A percentile compares a stretch with the other conserved stretches of the same genome.
These are phyloP conservation scores for Calamus simplicifolius DNA, from an alignment of 176 grass and related monocot species.

Conservation along the genomic window DNA sequence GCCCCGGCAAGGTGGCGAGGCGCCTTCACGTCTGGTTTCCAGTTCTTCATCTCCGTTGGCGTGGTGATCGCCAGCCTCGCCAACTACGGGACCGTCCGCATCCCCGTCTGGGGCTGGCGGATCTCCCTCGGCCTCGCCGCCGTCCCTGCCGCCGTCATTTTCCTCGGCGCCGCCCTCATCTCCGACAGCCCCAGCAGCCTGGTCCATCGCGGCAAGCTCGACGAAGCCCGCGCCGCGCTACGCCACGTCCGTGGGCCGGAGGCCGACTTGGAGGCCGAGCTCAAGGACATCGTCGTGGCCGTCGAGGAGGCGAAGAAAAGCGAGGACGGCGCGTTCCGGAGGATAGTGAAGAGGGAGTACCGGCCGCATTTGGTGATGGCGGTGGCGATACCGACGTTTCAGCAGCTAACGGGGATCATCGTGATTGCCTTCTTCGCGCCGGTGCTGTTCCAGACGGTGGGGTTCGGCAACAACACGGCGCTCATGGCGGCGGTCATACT, in stretches of 20 bases:
- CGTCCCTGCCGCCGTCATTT: slow-evolving; percentile 45
- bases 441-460: slow-evolving; percentile 62
- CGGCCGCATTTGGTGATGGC: slow-evolving; percentile 68
- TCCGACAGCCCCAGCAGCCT: slow-evolving; percentile 79
- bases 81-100: slow-evolving; percentile 38
- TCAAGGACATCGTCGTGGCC: slow-evolving; percentile 27
- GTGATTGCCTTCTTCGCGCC: slow-evolving; percentile 81
- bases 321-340: slow-evolving; percentile 51
- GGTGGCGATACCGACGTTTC: slow-evolving; percentile 62
- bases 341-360: slow-evolving; percentile 48
- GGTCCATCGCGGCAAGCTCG: slow-evolving; percentile 36
- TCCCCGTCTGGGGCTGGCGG: slow-evolving; percentile 56
- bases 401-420: slow-evolving; percentile 82
- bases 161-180: slow-evolving; percentile 57
- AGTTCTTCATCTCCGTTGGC: slow-evolving; percentile 58
- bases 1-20: slow-evolving; percentile 55
- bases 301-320: slow-evolving; percentile 26
- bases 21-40: slow-evolving; percentile 47
- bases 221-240: slow-evolving; percentile 45
- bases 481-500: slow-evolving; percentile 60
- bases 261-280: slow-evolving; percentile 66
- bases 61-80: slow-evolving; percentile 39
- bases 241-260: slow-evolving; percentile 33
- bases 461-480: slow-evolving; percentile 62
- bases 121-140: slow-evolving; percentile 73